A percentile compares a stretch with the other conserved stretches of the same genome.
Conservation (phyloP, 768 basidiomycete genomes). For the Leccinum barrowsii region DNA sequence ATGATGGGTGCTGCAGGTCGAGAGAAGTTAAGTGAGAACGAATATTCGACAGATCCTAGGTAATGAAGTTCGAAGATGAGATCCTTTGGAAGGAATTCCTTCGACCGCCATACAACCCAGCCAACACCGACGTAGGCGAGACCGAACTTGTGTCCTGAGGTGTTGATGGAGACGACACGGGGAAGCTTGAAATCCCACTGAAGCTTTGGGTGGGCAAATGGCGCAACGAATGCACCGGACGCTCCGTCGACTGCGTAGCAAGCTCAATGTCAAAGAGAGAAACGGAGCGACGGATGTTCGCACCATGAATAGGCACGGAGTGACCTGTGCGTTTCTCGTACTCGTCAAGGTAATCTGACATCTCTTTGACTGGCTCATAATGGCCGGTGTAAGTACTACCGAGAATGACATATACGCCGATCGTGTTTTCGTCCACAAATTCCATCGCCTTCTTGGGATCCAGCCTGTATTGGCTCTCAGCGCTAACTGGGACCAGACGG, state of each 20-base stretch:
- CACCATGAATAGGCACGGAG: constrained; percentile 42
- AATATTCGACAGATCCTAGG: constrained; percentile 64
- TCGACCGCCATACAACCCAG: constrained; percentile 61
- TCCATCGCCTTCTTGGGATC: constrained; percentile 64
- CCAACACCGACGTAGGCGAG: constrained; percentile 57
- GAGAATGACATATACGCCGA: constrained; percentile 62
- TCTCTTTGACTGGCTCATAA: constrained; percentile 80
- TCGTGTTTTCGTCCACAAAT: constrained; percentile 68
- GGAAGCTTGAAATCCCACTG: constrained; percentile 60
- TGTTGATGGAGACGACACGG: constrained; percentile 57
- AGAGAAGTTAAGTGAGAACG: constrained; percentile 63
- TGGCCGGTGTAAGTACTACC: constrained; percentile 57
- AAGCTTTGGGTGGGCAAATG: constrained; percentile 52
- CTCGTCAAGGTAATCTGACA: constrained; percentile 67
- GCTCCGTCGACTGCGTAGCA: constrained; percentile 48
- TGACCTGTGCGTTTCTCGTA: constrained; percentile 47
- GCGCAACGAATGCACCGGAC: constrained; percentile 61
- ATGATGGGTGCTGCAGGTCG: constrained; percentile 60
- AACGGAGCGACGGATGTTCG: constrained; percentile 24
- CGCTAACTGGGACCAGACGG: constrained; percentile 59
- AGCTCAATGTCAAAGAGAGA: not conserved
- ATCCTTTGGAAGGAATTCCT: constrained; percentile 59
- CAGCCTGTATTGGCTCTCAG: constrained; percentile 74
- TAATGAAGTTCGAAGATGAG: constrained; percentile 63
- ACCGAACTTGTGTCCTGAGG: constrained; percentile 62